Conservation (phyloP, 768 basidiomycete species). For the Leccinum boreale region DNA sequence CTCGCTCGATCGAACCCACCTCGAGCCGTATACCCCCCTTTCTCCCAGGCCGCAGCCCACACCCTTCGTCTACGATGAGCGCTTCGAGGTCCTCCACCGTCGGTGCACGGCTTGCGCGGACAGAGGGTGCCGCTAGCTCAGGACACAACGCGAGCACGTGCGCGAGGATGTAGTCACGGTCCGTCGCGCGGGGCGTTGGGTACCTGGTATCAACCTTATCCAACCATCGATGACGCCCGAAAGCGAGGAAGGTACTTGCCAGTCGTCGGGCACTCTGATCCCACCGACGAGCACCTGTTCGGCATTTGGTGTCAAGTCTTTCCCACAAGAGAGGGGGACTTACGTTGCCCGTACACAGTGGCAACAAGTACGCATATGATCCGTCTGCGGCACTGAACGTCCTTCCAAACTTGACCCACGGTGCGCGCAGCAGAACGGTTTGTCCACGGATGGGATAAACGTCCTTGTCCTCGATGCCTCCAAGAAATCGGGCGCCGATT, state of each 20-base stretch:
- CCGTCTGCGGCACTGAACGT: conserved; percentile 31
- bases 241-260: conserved; percentile 34
- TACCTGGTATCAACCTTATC: conserved; percentile 40
- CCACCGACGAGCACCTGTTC: conserved; percentile 57
- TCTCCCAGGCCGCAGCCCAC: conserved; percentile 65
- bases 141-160: conserved; percentile 50
- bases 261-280: conserved; percentile 56
- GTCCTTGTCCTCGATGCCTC: conserved; percentile 49
- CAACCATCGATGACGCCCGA: neutral
- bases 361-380: conserved; percentile 35
- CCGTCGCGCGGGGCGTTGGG: conserved; percentile 61
- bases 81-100: conserved; percentile 48
- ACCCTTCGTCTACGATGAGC: conserved; percentile 49
- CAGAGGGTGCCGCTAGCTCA: conserved; percentile 54
- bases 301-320: neutral
- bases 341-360: conserved; percentile 39
- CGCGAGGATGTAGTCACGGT: conserved; percentile 55
- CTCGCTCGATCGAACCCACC: conserved; percentile 37
- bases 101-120: conserved; percentile 43
- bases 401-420: conserved; percentile 44
- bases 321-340: conserved; percentile 10
- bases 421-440: conserved; percentile 41
- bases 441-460: conserved; percentile 49
- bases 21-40: conserved; percentile 67
- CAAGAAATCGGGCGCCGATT: conserved; percentile 51